Evolutionary conservation across 2,329 filamentous ascomycete species (phyloP), one percentile per base, ranked within the genome.

Genomic region (Diplodia sapinea): DNA sequence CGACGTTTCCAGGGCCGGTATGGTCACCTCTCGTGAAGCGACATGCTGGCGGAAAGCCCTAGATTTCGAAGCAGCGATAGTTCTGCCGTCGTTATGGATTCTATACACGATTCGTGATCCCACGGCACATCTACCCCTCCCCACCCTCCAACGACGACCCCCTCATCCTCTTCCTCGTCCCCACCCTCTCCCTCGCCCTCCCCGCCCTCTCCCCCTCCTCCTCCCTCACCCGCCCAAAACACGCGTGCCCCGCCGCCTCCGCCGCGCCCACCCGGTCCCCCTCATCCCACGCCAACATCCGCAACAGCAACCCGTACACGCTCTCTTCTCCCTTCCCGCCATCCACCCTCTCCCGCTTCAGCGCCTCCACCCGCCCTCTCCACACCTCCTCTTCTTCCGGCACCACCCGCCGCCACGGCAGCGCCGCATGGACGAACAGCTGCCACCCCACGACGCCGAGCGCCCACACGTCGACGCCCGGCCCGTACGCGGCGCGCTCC

Each of bases 221-320:
- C 43, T 38, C 29, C 43, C 43, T 63, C 43, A 63, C 47, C 8
- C 17, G 6, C 13, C 15, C 20, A 20, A 63, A 63, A 38, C 59
- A 63, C 17, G 3, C 12, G n/a, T 51, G 29, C 26, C n/a, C 47
- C 47, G 40, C 8, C 29, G 59, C 59, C n/a, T 51, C 59, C 7
- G 17, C 31, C 47, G 43, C 59, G 11, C 6, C 11, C 9, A 62
- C 23, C 17, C 57, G 23, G 1, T 36, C 40, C 5, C 8, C 57
- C 43, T 62, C 57, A 13, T 50, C 40, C 59, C 59, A 63, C 31
- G 26, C 59, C 43, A 63, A 11, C 59, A 63, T 63, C 29, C n/a
- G 1, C 29, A 51, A 23, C 47, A 63, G 33, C 5, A 63, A 17
- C 17, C 11, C 59, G 3, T 17, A 36, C 17, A 63, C 47, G 3